Base-by-base conservation (phyloP, 805 yeast species). In the Priceomyces melissophilus region DNA sequence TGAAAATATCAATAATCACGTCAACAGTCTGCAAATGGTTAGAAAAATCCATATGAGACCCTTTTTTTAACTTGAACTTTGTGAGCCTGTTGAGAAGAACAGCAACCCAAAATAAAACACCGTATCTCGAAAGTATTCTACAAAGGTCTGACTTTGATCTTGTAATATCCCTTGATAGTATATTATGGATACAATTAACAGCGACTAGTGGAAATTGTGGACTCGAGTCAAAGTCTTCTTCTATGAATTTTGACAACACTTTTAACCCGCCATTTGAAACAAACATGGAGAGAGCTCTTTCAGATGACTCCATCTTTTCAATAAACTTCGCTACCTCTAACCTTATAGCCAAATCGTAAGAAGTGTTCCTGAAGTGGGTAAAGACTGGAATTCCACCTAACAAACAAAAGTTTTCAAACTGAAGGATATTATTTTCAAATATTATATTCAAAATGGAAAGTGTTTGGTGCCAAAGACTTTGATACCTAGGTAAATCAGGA, bases 251-350 rank as follows among this genome's bases (percentile, higher is more conserved):
- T 1, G 73, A 52, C 25, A 75, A 54, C 3, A 73, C 65, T 25
- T 67, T 55, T 14, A 76, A 54, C 0, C 77, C 76, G 3, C 79
- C 79, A 38, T 70, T 58, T 3, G 75, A 67, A 3, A 73, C 61
- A 44, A 73, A 69, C 63, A 65, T 59, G 3, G 65, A 54, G 10
- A 72, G 44, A 1, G 72, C 66, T 16, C 46, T 49, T 11, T 63
- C 65, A 8, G 73, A 67, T n/a, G 52, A 47, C 16, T 55, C 47
- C 16, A 71, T 59, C 12, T 54, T 50, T 27, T 59, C 48, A 9
- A 69, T 55, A 40, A 70, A 69, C 29, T 52, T 48, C 7, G 62
- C 67, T 11, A 69, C 74, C 44, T 70, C 71, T 10, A 55, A 42
- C 33, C 71, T 52, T 8, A 66, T 60, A 10, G 48, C 51, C n/a